These are phyloP conservation scores for Blastobotrys muscicola DNA, from an alignment of 805 yeast species.

Conservation along the genomic window DNA sequence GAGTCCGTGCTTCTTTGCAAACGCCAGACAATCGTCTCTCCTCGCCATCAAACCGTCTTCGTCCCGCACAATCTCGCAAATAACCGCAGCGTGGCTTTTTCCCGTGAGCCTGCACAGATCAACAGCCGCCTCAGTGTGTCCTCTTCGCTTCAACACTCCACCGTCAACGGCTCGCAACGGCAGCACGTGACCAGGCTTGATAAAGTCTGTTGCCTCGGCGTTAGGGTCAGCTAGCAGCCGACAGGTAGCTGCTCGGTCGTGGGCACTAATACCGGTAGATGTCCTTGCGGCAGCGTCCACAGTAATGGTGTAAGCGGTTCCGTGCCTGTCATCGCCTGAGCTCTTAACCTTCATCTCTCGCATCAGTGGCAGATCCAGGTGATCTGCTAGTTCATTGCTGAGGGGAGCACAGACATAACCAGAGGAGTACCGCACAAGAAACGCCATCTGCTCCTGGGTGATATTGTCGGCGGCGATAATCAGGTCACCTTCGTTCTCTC, in stretches of 20 bases:
- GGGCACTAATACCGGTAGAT: slow-evolving; percentile 94
- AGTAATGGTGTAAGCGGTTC: slow-evolving; percentile 93
- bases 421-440: slow-evolving; percentile 59
- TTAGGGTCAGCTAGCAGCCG: slow-evolving; percentile 53
- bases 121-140: slow-evolving; percentile 97
- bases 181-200: slow-evolving; percentile 89
- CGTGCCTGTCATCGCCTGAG: slow-evolving; percentile 59
- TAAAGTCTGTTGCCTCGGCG: slow-evolving; percentile 53
- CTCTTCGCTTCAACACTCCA: slow-evolving; percentile 69
- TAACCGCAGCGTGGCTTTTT: slow-evolving; percentile 77
- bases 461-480: slow-evolving; percentile 81
- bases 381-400: slow-evolving; percentile 66
- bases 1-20: slow-evolving; percentile 51
- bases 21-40: slow-evolving; percentile 70
- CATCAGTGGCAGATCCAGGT: slow-evolving; percentile 74
- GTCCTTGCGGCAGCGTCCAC: slow-evolving; percentile 82
- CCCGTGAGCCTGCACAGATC: slow-evolving; percentile 74
- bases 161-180: slow-evolving; percentile 90
- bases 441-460: slow-evolving; percentile 86
- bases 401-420: slow-evolving; percentile 95
- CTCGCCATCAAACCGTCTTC: slow-evolving; percentile 96
- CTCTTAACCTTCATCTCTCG: slow-evolving; percentile 35
- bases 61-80: slow-evolving; percentile 89
- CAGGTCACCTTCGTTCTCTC: slow-evolving; percentile 97
- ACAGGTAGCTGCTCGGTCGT: slow-evolving; percentile 83